Base-by-base conservation (phyloP, 2,329 filamentous ascomycete species). In the Pseudogymnoascus sp. region DNA sequence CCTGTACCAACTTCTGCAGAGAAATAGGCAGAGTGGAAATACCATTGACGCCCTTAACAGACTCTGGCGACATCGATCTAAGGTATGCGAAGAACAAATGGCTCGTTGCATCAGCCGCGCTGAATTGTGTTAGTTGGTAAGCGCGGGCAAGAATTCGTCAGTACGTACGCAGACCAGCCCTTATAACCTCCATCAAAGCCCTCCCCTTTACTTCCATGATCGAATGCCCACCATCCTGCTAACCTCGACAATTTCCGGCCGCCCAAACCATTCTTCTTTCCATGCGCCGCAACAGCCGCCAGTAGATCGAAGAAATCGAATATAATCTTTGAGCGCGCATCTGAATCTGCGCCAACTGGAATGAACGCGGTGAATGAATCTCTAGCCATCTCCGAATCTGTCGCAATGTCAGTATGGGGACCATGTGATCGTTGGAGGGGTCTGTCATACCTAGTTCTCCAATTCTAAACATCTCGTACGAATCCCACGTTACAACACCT, bases 191-290 rank as follows among this genome's bases (percentile, higher is more conserved):
- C 91, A 69, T 97, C 95, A 70, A 99, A 99, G 15, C 95, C 95
- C 73, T 89, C 93, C 44, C 89, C 90, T 6, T 87, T 87, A 73
- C 97, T 93, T 57, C 82, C 84, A 69, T 96, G 91, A 72, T 97
- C 93, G 74, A 99, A 99, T 0, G 93, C 92, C 95, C 95, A 99
- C 95, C 95, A 99, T 53, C 93, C 92, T 42, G 93, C 95, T 83
- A 96, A 91, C 68, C 95, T 86, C 9, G 95, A 97, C 63, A 99
- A 83, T 75, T 97, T 97, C 67, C 93, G 87, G 26, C 95, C 95
- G 65, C 92, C 91, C 67, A 99, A 85, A 47, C 95, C 95, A 74
- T 99, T 99, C 63, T 81, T 86, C 78, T 97, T 97, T 69, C 91
- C 91, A 71, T 97, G 91, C 13, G 95, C 95, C 35, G 95, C 93